A percentile compares a stretch with the other conserved stretches of the same genome.
These are phyloP conservation scores for Colletotrichum sp. DNA, from an alignment of 2,329 filamentous ascomycete genomes.

Conservation along the genomic window DNA sequence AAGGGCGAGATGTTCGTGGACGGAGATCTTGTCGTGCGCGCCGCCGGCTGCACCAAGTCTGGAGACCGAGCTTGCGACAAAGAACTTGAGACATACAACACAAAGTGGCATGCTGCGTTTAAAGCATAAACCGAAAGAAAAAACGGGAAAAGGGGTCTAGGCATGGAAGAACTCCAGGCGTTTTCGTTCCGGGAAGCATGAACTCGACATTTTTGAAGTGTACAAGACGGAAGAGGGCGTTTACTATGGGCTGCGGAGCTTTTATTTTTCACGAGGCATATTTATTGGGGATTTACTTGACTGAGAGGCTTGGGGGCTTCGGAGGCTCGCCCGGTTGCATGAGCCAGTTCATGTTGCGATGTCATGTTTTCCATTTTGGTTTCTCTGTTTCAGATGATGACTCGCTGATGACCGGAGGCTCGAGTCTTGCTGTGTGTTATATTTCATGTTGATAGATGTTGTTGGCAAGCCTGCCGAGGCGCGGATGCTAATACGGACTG, in stretches of 20 bases:
- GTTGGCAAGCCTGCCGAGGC: neutral
- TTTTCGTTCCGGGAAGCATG: slow-evolving; percentile 14
- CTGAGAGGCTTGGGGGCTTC: neutral
- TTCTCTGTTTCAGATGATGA: neutral
- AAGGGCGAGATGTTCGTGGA: slow-evolving; percentile 72
- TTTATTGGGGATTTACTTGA: neutral
- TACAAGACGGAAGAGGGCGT: slow-evolving; percentile 18
- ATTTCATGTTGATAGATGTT: slow-evolving; percentile 4
- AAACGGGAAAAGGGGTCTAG: neutral
- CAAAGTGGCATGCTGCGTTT: slow-evolving; percentile 52
- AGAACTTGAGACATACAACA: slow-evolving; percentile 64
- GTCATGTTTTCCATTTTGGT: neutral
- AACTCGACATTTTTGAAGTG: slow-evolving; percentile 10
- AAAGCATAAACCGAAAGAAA: slow-evolving; percentile 45
- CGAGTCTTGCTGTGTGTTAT: neutral
- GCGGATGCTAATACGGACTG: neutral
- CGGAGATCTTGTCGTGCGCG: slow-evolving; percentile 84
- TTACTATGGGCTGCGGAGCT: slow-evolving; percentile 9
- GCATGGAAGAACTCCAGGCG: slow-evolving; percentile 1
- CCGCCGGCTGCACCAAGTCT: slow-evolving; percentile 72
- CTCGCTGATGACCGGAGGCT: neutral
- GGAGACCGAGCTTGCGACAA: slow-evolving; percentile 70
- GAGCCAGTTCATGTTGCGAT: neutral
- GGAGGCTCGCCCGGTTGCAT: neutral
- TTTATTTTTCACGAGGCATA: neutral